Evolutionary conservation across 176 grass and related monocot genomes (phyloP).

Genomic region (maize (Zea mays)): Zm-B73-REFERENCE-NAM-5.0 NC_050097.1:199912501-199913000

Average conservation of each 20-base stretch:
- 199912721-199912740: neutral
- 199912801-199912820: neutral
- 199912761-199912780: neutral
- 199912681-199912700: neutral
- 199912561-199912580: neutral
- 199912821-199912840: neutral
- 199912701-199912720: too few relatives aligned
- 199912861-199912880: constrained; percentile 9
- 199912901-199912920: too few relatives aligned
- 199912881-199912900: neutral
- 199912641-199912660: neutral
- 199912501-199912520: neutral
- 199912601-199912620: neutral
- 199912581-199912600: neutral
- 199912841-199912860: constrained; percentile 28
- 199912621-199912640: neutral
- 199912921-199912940: constrained; percentile 22
- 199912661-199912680: neutral
- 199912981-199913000: constrained; percentile 11
- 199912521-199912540: neutral
- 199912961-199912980: constrained; percentile 23
- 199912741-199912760: neutral
- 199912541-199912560: neutral
- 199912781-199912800: neutral
- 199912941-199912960: constrained; percentile 35